Percentiles rank a stretch among this genome's conserved stretches.
phyloP scores from a whole-genome alignment of 2,329 filamentous ascomycete genomes.

The Ophiostoma sp. region DNA sequence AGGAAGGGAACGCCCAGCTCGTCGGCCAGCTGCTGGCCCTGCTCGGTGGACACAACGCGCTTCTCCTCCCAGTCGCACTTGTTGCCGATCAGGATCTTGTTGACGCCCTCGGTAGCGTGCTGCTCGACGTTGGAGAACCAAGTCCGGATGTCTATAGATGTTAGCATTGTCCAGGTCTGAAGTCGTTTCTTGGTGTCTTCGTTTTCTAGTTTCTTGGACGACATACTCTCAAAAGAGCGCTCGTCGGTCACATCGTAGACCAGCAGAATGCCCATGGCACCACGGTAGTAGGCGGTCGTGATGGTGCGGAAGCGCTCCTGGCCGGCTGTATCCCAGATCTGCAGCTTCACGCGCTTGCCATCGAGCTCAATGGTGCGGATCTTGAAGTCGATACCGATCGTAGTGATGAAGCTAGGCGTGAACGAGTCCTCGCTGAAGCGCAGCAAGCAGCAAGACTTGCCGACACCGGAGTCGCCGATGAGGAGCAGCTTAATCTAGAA shows the following conservation, averaged over 20 bases:
- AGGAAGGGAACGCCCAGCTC: slow-evolving; percentile 97
- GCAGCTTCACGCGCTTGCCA: slow-evolving; percentile 96
- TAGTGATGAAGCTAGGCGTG: slow-evolving; percentile 96
- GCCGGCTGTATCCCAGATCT: slow-evolving; percentile 99
- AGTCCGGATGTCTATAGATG: slow-evolving; percentile 77
- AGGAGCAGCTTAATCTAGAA: slow-evolving; percentile 88
- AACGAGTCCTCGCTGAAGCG: slow-evolving; percentile 97
- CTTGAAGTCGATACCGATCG: slow-evolving; percentile 99
- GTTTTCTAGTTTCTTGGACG: not conserved
- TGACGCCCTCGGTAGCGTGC: slow-evolving; percentile 96
- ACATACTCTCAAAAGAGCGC: slow-evolving; percentile 86
- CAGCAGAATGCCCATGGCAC: slow-evolving; percentile 95
- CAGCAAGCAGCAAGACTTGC: slow-evolving; percentile 94
- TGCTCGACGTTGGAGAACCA: slow-evolving; percentile 99
- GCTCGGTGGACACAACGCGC: slow-evolving; percentile 85
- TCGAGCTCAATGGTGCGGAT: slow-evolving; percentile 98
- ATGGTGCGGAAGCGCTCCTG: slow-evolving; percentile 98
- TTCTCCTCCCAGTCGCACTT: slow-evolving; percentile 99
- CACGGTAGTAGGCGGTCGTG: slow-evolving; percentile 96
- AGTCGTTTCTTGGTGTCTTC: not conserved
- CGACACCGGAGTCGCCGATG: slow-evolving; percentile 93
- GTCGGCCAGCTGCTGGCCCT: slow-evolving; percentile 87
- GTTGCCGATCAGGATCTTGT: slow-evolving; percentile 99
- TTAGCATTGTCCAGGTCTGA: not conserved
- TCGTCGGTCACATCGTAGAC: slow-evolving; percentile 99